These are phyloP conservation scores for Sicyos baderoa DNA, from an alignment of 306 rosid species.

Conservation along the genomic window DNA sequence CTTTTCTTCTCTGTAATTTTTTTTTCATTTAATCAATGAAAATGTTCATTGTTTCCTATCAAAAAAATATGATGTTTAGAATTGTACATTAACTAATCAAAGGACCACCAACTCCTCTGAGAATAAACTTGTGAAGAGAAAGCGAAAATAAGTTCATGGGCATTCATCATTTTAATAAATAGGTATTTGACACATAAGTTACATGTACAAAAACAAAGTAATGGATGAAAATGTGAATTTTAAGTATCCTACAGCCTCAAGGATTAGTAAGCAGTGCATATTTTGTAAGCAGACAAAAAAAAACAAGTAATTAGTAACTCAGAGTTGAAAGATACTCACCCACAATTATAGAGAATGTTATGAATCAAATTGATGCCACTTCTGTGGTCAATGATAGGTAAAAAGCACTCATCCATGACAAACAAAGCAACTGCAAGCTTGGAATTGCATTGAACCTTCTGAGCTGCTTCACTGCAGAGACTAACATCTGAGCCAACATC, in stretches of 20 bases:
- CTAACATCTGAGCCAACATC: conserved; percentile 41
- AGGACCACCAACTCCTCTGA: conserved; percentile 6
- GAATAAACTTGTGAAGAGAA: conserved; percentile 3
- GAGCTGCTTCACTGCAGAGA: conserved; percentile 35
- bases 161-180: neutral
- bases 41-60: too few relatives aligned
- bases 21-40: too few relatives aligned
- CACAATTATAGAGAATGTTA: conserved; percentile 66
- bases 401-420: conserved; percentile 89
- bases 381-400: conserved; percentile 80
- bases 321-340: conserved; percentile 44
- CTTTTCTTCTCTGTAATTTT: too few relatives aligned
- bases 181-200: neutral
- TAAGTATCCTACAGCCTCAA: neutral
- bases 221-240: neutral
- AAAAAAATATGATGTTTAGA: too few relatives aligned
- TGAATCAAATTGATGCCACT: conserved; percentile 80
- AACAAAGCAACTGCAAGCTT: conserved; percentile 80
- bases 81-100: neutral
- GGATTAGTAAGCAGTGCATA: neutral
- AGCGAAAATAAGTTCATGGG: conserved; percentile 2
- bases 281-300: conserved; percentile 5
- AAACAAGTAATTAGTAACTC: neutral
- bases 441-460: conserved; percentile 55
- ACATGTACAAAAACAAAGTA: neutral